Conservation (phyloP, 2,329 filamentous ascomycete species). For the Penicillium palitans region DNA sequence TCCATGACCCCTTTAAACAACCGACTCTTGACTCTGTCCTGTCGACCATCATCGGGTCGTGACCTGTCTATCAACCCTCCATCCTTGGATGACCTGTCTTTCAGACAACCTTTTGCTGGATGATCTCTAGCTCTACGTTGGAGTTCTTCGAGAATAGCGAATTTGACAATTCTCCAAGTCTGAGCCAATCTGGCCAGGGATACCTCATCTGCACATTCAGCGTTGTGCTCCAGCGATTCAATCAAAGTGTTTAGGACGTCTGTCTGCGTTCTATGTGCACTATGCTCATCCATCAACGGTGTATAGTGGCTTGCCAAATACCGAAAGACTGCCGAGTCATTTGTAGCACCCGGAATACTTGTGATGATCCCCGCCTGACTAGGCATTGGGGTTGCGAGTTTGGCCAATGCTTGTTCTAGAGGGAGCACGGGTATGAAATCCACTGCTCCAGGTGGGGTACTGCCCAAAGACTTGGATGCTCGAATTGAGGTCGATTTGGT, state of each 20-base stretch:
- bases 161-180: constrained; percentile 59
- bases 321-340: constrained; percentile 43
- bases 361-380: constrained; percentile 53
- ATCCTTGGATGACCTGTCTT: constrained; percentile 35
- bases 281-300: constrained; percentile 34
- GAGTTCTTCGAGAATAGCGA: constrained; percentile 53
- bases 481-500: constrained; percentile 49
- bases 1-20: constrained; percentile 48
- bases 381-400: constrained; percentile 42
- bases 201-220: constrained; percentile 52
- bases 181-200: constrained; percentile 56
- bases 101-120: constrained; percentile 22
- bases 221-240: constrained; percentile 55
- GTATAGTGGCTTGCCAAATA: constrained; percentile 48
- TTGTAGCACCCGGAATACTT: constrained; percentile 48
- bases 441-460: constrained; percentile 53
- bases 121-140: constrained; percentile 41
- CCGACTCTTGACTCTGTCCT: constrained; percentile 44
- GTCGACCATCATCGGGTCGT: constrained; percentile 31
- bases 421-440: constrained; percentile 51
- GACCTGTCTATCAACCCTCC: constrained; percentile 28
- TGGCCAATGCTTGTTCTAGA: constrained; percentile 52
- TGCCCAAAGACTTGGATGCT: constrained; percentile 55
- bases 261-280: constrained; percentile 23
- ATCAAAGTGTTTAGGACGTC: constrained; percentile 37